Conservation (phyloP, 768 basidiomycete species). For the Pulveroboletus sp. region DNA sequence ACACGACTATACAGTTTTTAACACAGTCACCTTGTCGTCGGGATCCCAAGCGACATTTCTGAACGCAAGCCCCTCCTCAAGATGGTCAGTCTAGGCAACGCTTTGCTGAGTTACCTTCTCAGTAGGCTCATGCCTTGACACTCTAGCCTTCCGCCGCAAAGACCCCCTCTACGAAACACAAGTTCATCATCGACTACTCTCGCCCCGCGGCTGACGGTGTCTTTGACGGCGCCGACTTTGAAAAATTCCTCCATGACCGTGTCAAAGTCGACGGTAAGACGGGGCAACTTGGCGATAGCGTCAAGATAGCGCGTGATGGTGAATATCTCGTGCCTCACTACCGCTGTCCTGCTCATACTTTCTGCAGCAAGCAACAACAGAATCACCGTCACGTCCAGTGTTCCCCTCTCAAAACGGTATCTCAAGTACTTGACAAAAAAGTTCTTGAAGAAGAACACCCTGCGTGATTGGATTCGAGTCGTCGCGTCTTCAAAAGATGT, state of each 20-base stretch:
- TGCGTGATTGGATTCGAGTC: conserved; percentile 97
- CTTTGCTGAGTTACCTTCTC: conserved; percentile 91
- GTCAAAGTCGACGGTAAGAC: conserved; percentile 92
- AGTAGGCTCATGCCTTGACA: conserved; percentile 71
- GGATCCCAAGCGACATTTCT: neutral
- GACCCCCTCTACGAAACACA: conserved; percentile 54
- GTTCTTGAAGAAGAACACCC: conserved; percentile 95
- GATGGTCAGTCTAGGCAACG: conserved; percentile 74
- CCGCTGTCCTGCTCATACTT: conserved; percentile 2
- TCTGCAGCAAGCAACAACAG: conserved; percentile 66
- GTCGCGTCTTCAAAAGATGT: conserved; percentile 90
- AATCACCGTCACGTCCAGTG: conserved; percentile 78
- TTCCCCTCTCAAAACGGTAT: conserved; percentile 95
- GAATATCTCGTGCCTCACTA: conserved; percentile 13
- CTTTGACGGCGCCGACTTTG: conserved; percentile 61
- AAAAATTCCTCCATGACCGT: conserved; percentile 91
- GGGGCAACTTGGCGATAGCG: conserved; percentile 84
- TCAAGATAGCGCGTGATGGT: conserved; percentile 89
- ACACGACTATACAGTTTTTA: conserved; percentile 51
- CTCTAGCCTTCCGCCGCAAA: conserved; percentile 55
- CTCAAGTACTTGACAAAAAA: conserved; percentile 99
- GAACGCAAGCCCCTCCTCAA: conserved; percentile 28
- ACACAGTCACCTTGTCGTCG: conserved; percentile 13
- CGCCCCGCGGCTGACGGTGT: conserved; percentile 65
- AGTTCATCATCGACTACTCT: conserved; percentile 83